Percentiles rank a stretch among this genome's conserved stretches.
These are phyloP conservation scores for Geranium incanum DNA, from an alignment of 441 rosid genomes.

Conservation along the genomic window DNA sequence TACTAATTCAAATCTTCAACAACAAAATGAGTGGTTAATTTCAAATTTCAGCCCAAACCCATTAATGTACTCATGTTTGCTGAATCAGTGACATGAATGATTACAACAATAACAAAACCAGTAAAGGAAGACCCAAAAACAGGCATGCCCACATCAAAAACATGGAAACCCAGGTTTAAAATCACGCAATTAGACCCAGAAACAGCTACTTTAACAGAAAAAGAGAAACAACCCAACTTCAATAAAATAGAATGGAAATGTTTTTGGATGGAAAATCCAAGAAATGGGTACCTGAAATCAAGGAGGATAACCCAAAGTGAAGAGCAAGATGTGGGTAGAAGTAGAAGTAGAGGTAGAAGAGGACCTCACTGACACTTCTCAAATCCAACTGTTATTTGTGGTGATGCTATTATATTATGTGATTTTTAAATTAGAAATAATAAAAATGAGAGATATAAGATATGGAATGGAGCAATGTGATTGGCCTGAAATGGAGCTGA, in stretches of 20 bases:
- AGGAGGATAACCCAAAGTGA: neutral
- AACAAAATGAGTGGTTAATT: neutral
- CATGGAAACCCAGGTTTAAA: neutral
- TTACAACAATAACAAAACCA: slow-evolving; percentile 1
- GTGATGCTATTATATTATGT: too few species aligned
- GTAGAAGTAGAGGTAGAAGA: neutral
- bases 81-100: neutral
- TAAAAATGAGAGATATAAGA: neutral
- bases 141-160: too few species aligned
- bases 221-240: neutral
- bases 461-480: neutral
- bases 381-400: neutral
- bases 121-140: neutral
- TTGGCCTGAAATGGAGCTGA: neutral
- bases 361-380: neutral
- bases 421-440: neutral
- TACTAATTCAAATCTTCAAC: neutral
- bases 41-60: neutral
- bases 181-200: neutral
- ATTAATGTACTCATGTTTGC: neutral
- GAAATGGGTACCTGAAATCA: neutral
- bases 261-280: neutral
- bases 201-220: neutral
- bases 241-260: too few species aligned
- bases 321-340: neutral